phyloP scores from a whole-genome alignment of 2,329 filamentous ascomycete species.

The Colletotrichum filicis region DNA sequence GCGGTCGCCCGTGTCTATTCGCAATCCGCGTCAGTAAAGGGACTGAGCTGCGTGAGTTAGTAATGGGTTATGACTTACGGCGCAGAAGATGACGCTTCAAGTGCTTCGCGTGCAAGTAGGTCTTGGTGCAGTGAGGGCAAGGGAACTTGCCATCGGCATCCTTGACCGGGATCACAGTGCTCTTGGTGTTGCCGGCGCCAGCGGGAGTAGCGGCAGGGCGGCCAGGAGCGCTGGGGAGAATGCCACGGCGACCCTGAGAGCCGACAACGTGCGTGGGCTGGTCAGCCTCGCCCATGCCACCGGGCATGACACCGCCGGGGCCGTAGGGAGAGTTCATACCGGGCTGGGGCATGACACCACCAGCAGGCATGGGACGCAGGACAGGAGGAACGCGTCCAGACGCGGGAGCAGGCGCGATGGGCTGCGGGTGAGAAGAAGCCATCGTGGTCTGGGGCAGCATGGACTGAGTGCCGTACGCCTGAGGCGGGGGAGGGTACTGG shows the following conservation, averaged over 20 bases:
- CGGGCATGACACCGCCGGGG: constrained; percentile 66
- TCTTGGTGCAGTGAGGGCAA: constrained; percentile 98
- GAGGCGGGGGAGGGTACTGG: constrained; percentile 65
- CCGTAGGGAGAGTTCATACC: constrained; percentile 71
- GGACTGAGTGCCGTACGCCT: constrained; percentile 65
- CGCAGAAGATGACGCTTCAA: constrained; percentile 94
- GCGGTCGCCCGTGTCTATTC: constrained; percentile 90
- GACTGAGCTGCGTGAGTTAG: constrained; percentile 18
- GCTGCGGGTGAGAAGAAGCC: constrained; percentile 77
- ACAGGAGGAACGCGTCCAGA: constrained; percentile 68
- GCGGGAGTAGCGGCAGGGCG: constrained; percentile 80
- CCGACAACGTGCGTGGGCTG: constrained; percentile 92
- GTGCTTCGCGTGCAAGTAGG: constrained; percentile 97
- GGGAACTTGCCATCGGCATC: constrained; percentile 98
- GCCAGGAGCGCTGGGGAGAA: constrained; percentile 90
- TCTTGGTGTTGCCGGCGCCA: constrained; percentile 78
- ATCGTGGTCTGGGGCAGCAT: constrained; percentile 77
- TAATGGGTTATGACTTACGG: constrained; percentile 74
- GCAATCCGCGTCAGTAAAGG: constrained; percentile 25
- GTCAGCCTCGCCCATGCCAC: constrained; percentile 65
- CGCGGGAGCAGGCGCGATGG: constrained; percentile 77
- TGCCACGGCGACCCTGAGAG: constrained; percentile 91
- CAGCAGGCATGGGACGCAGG: constrained; percentile 77
- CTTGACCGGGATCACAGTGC: constrained; percentile 87
- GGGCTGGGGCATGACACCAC: constrained; percentile 69